Conservation (phyloP, 2,329 filamentous ascomycete genomes). For the Amylocarpus encephaloides region DNA sequence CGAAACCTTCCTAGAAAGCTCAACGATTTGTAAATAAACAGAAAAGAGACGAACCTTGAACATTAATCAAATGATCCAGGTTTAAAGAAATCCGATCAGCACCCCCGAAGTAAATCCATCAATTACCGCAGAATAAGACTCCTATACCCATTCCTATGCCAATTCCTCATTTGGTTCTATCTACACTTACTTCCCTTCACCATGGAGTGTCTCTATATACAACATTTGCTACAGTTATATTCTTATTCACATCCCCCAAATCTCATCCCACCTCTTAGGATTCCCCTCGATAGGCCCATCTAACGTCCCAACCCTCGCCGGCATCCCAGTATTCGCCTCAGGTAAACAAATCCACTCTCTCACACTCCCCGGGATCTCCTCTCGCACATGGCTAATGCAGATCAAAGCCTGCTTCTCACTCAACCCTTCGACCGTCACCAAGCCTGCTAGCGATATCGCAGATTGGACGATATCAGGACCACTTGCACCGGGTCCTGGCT, state of each 20-base stretch:
- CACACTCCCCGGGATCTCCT: slow-evolving; percentile 81
- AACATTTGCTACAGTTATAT: background rate
- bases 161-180: no score
- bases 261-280: slow-evolving; percentile 53
- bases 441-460: slow-evolving; percentile 37
- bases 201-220: no score
- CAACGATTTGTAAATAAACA: no score
- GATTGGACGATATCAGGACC: slow-evolving; percentile 38
- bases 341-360: slow-evolving; percentile 83
- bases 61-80: no score
- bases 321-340: slow-evolving; percentile 56
- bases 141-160: no score
- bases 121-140: no score
- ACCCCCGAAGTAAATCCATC: no score
- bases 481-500: background rate
- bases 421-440: slow-evolving; percentile 54
- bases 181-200: no score
- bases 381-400: slow-evolving; percentile 85
- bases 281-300: slow-evolving; percentile 54
- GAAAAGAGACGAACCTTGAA: no score
- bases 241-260: slow-evolving; percentile 46
- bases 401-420: slow-evolving; percentile 70
- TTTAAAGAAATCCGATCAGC: no score
- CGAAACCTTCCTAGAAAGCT: no score
- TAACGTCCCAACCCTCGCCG: slow-evolving; percentile 59